A percentile compares a stretch with the other conserved stretches of the same genome.
phyloP scores from a whole-genome alignment of 176 grass and related monocot species.

The Neostapfia colusana region DNA sequence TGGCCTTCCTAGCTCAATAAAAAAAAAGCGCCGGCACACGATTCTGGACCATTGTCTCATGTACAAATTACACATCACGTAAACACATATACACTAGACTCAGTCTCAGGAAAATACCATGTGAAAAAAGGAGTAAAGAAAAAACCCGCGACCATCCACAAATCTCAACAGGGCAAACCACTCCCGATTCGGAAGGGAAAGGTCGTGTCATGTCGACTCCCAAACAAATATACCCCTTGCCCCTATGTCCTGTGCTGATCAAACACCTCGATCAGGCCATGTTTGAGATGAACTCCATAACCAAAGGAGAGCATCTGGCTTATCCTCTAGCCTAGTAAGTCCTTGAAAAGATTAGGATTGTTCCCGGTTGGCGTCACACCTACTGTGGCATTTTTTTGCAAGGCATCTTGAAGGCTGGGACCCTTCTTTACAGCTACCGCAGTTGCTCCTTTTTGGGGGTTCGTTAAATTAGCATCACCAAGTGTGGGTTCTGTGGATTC shows the following conservation, averaged over 20 bases:
- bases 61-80: conserved; percentile 65
- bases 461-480: conserved; percentile 33
- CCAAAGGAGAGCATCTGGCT: conserved; percentile 13
- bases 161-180: conserved; percentile 12
- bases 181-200: conserved; percentile 6
- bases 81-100: conserved; percentile 55
- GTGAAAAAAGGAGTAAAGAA: conserved; percentile 29
- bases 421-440: conserved; percentile 61
- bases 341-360: conserved; percentile 95
- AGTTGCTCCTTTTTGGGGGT: conserved; percentile 32
- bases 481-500: conserved; percentile 37
- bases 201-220: conserved; percentile 33
- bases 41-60: conserved; percentile 37
- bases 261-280: conserved; percentile 10
- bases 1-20: conserved; percentile 24
- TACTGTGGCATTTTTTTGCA: conserved; percentile 85
- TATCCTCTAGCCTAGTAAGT: conserved; percentile 66
- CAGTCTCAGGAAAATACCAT: conserved; percentile 26
- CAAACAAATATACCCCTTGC: conserved; percentile 42
- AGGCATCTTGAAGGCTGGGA: conserved; percentile 62
- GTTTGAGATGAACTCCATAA: background rate
- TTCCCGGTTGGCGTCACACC: conserved; percentile 83
- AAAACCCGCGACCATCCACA: conserved; percentile 33
- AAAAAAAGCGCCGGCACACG: conserved; percentile 30
- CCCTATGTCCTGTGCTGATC: conserved; percentile 20